phyloP scores from a whole-genome alignment of 225 moss, liverwort and hornwort species.

The Neckera pumila region DNA sequence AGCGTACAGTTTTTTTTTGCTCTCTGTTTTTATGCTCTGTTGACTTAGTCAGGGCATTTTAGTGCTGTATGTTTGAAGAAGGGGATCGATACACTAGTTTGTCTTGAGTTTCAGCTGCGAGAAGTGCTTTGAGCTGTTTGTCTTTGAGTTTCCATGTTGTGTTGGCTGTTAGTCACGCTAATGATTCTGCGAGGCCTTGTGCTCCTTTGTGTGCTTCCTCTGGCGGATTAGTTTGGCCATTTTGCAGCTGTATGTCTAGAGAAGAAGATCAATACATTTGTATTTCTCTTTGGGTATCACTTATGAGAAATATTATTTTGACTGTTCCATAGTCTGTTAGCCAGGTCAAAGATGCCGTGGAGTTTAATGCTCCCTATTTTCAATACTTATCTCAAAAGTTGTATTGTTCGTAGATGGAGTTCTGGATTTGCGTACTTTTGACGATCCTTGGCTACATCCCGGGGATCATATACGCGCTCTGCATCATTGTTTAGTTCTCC shows the following conservation, averaged over 20 bases:
- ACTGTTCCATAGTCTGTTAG: not conserved
- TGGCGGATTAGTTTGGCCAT: not conserved
- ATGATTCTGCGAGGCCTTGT: no score
- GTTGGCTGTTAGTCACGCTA: no score
- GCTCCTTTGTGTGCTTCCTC: no score
- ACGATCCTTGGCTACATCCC: constrained; percentile 34
- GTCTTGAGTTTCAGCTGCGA: not conserved
- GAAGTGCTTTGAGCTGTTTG: not conserved
- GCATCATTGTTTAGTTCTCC: constrained; percentile 4
- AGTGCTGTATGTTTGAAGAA: not conserved
- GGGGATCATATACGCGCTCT: constrained; percentile 33
- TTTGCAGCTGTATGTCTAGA: no score
- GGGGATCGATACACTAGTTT: not conserved
- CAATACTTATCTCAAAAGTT: not conserved
- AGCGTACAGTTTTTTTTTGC: not conserved
- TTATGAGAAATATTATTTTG: not conserved
- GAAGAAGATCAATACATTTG: no score
- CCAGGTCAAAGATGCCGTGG: not conserved
- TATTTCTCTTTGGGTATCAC: not conserved
- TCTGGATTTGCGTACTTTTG: constrained; percentile 27
- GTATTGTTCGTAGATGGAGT: constrained; percentile 1
- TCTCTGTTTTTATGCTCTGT: not conserved
- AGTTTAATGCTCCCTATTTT: not conserved
- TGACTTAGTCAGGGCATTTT: not conserved
- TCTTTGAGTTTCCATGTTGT: not conserved